phyloP scores from a whole-genome alignment of 495 filamentous ascomycete genomes.

The Talaromyces proteolyticus region DNA sequence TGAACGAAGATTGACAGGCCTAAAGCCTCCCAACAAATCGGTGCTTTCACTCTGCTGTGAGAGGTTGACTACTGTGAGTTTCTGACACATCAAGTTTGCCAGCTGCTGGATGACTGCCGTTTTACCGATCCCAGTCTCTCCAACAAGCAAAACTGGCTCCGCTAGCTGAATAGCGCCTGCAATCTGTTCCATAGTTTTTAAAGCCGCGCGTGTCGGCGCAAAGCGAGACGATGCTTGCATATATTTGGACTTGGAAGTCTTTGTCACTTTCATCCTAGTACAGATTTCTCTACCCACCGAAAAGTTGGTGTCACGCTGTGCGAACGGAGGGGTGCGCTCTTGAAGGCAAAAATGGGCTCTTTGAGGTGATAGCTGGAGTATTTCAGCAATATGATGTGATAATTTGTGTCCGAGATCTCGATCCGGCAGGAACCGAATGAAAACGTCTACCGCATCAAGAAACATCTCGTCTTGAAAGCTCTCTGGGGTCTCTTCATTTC shows the following conservation, averaged over 20 bases:
- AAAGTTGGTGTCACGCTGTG: constrained; percentile 50
- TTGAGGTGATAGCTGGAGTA: constrained; percentile 78
- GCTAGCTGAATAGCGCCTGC: constrained; percentile 72
- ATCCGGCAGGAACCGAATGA: constrained; percentile 71
- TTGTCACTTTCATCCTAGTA: constrained; percentile 21
- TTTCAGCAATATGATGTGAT: constrained; percentile 66
- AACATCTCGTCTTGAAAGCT: constrained; percentile 77
- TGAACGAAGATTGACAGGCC: constrained; percentile 84
- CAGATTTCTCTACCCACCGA: constrained; percentile 61
- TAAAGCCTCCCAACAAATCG: constrained; percentile 91
- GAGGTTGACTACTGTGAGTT: constrained; percentile 84
- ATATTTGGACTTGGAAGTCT: constrained; percentile 1
- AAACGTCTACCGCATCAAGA: constrained; percentile 83
- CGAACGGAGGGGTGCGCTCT: constrained; percentile 59
- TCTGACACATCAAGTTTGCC: constrained; percentile 71
- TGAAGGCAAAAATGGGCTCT: constrained; percentile 63
- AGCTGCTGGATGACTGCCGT: constrained; percentile 93
- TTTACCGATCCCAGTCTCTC: constrained; percentile 97
- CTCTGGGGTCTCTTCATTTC: constrained; percentile 69
- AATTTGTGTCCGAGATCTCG: constrained; percentile 54
- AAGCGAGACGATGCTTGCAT: constrained; percentile 35
- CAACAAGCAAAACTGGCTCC: constrained; percentile 88
- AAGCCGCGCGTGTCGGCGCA: constrained; percentile 37
- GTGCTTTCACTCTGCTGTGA: constrained; percentile 96
- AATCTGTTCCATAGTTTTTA: constrained; percentile 69